Conservation (phyloP, 495 filamentous ascomycete species). For the Alectoria sarmentosa region DNA sequence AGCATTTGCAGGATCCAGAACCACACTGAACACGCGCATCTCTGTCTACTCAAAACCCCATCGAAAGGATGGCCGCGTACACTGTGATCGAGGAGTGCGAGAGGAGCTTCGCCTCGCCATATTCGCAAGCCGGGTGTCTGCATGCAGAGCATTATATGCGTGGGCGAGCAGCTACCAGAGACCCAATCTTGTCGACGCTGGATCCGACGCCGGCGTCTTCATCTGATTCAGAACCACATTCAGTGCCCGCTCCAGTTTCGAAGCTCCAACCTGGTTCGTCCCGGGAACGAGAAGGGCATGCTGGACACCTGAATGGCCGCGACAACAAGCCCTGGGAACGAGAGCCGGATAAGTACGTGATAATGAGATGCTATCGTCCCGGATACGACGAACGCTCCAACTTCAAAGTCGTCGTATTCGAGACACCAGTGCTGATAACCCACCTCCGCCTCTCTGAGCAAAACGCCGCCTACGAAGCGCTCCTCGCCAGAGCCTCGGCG, state of each 20-base stretch:
- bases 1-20: not conserved
- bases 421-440: not conserved
- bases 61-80: not conserved
- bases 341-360: not conserved
- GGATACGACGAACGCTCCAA: not conserved
- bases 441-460: not conserved
- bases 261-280: not conserved
- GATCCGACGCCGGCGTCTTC: not conserved
- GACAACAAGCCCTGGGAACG: not conserved
- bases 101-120: not conserved
- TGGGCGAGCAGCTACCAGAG: not conserved
- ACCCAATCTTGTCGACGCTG: not conserved
- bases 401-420: not conserved
- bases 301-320: not conserved
- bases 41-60: not conserved
- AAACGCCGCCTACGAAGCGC: not conserved
- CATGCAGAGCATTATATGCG: not conserved
- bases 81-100: not conserved
- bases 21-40: not conserved
- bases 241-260: not conserved
- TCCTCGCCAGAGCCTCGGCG: not conserved
- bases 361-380: not conserved
- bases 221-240: not conserved
- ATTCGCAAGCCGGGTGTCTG: not conserved
- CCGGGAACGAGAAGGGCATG: not conserved